These are phyloP conservation scores for Chrysosphaeria jannelii DNA, from an alignment of 2,329 filamentous ascomycete species.

Conservation along the genomic window DNA sequence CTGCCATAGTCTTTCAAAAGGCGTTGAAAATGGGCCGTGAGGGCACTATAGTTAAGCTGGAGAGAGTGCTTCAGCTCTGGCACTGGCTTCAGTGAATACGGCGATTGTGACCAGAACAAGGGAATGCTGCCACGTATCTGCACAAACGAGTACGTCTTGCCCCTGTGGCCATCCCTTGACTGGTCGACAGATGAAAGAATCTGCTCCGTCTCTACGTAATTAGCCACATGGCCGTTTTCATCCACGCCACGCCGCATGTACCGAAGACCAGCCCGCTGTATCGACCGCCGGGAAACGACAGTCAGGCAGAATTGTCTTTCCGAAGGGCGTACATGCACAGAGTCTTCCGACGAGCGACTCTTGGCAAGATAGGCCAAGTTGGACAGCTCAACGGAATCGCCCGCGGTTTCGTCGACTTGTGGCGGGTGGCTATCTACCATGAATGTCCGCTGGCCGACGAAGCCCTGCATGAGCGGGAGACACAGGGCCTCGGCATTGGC, in stretches of 20 bases:
- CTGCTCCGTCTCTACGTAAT: slow-evolving; percentile 85
- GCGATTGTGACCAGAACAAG: slow-evolving; percentile 79
- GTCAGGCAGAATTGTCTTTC: slow-evolving; percentile 48
- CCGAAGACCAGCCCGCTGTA: slow-evolving; percentile 59
- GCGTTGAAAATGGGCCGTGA: slow-evolving; percentile 48
- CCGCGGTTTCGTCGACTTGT: slow-evolving; percentile 16
- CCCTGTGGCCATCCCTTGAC: too few species aligned
- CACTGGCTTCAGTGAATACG: slow-evolving; percentile 72
- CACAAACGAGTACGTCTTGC: slow-evolving; percentile 49
- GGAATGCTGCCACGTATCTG: slow-evolving; percentile 81
- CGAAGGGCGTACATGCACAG: slow-evolving; percentile 1
- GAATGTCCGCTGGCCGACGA: slow-evolving; percentile 66
- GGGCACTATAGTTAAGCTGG: slow-evolving; percentile 48
- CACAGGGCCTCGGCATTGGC: slow-evolving; percentile 39
- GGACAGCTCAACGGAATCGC: slow-evolving; percentile 14
- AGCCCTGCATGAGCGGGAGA: slow-evolving; percentile 75
- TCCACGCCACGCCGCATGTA: slow-evolving; percentile 79
- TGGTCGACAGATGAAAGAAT: slow-evolving; percentile 51
- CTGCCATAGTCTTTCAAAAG: slow-evolving; percentile 40
- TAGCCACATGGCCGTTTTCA: slow-evolving; percentile 66
- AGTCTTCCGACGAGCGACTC: neutral
- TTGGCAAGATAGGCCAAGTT: slow-evolving; percentile 2
- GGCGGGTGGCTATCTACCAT: slow-evolving; percentile 32
- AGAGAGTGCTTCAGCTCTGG: slow-evolving; percentile 57
- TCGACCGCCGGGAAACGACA: slow-evolving; percentile 65